Evolutionary conservation across 2,329 filamentous ascomycete species (phyloP), one percentile per base, ranked within the genome.

Genomic region (Lomentospora prolificans): DNA sequence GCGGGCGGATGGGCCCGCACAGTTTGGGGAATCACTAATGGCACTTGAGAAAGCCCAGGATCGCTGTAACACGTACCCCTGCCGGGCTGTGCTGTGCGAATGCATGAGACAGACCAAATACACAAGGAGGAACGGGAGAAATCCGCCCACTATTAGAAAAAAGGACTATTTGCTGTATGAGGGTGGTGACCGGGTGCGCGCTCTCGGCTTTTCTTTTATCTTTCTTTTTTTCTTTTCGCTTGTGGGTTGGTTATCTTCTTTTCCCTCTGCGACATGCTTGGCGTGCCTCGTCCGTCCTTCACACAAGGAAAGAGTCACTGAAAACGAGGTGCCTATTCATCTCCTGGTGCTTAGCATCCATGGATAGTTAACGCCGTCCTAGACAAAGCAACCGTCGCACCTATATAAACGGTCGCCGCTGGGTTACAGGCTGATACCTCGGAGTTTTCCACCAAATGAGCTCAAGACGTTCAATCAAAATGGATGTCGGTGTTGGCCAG

Each of bases 1-100:
- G 44, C 44, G 51, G 51, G 51, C 51, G 51, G 51, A 36, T 24
- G 22, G 51, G 30, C 51, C 51, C 51, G 51, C 51, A 27, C 51
- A 30, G 30, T 36, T 39, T 53, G 22, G 31, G 22, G 31, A 22
- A 53, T 44, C 33, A 44, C 51, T 33, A 53, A 53, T 53, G 51
- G 22, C 44, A 48, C 17, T 39, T 22, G 31, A 41, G 36, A 24
- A 53, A 39, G 50, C n/a, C 51, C 28, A 41, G 51, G 51, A 33
- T 53, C 12, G 17, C 19, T 44, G 17, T 33, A 53, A 53, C 51
- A 10, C 44, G 22, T 48, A 48, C 44, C 44, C 44, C 44, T 48
- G 44, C 44, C 44, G 17, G 44, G 6, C 17, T 7, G 44, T 22
- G 17, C 24, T 17, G 44, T 9, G 44, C 22, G n/a, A 25, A 48